Evolutionary conservation across 2,329 filamentous ascomycete genomes (phyloP).

Genomic region (Cytospora schulzeri): DNA sequence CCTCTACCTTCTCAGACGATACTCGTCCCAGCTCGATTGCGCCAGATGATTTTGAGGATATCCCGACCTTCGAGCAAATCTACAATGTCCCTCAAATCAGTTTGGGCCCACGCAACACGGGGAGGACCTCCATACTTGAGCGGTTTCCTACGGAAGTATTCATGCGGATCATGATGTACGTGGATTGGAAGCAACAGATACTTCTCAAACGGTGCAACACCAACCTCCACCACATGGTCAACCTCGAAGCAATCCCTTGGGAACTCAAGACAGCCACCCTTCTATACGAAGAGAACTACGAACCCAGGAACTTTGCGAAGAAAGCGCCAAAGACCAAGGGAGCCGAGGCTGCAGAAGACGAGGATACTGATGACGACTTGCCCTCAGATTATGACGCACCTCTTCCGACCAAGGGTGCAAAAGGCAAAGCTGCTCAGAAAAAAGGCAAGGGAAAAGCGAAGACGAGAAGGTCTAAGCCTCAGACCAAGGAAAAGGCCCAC

Average conservation of each 20-base stretch:
- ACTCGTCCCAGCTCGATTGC: conserved; percentile 1
- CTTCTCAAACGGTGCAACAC: conserved; percentile 22
- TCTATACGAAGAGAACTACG: conserved; percentile 19
- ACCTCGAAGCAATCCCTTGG: conserved; percentile 24
- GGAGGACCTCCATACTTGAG: conserved; percentile 15
- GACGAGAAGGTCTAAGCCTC: not conserved
- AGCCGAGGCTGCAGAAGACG: not conserved
- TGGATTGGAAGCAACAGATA: conserved; percentile 16
- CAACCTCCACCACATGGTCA: conserved; percentile 15
- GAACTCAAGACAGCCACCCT: conserved; percentile 18
- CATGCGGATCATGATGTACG: conserved; percentile 27
- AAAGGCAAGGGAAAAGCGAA: not conserved
- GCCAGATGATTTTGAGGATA: not conserved
- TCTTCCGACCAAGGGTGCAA: not conserved
- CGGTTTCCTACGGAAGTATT: conserved; percentile 19
- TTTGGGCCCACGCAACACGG: conserved; percentile 5
- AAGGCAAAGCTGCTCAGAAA: not conserved
- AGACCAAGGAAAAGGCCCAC: not conserved
- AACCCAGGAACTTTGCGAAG: conserved; percentile 19
- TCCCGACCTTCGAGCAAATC: conserved; percentile 18
- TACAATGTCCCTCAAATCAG: conserved; percentile 10
- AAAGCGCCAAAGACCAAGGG: conserved; percentile 1
- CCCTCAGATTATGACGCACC: not conserved
- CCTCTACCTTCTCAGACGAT: conserved; percentile 2
- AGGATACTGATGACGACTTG: not conserved